Base-by-base conservation (phyloP, 1,284 basidiomycete genomes). In the Ustilago hordei region DNA sequence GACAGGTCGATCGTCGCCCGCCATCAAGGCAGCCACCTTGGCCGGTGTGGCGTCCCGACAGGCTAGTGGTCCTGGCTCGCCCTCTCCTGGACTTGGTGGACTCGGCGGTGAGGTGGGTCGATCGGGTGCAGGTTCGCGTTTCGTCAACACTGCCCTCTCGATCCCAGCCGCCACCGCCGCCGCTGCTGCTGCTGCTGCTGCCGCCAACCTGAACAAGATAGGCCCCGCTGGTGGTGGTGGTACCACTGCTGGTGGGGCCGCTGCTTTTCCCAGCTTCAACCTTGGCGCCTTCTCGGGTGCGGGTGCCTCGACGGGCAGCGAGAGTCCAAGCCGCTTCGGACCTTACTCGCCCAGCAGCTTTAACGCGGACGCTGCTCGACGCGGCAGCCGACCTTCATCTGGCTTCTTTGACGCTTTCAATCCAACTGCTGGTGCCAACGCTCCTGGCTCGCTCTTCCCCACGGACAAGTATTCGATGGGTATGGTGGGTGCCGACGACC, bases 371-470 rank as follows among this genome's bases (percentile, higher is more conserved):
- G 66, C 66, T 8, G 64, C 70, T 35, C 69, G 75, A 32, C 75
- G 66, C 35, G 67, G 66, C 45, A 74, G 69, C 41, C 78, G 78
- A 36, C 74, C 78, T 31, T 59, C 66, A 45, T 81, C 80, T 17
- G 80, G 78, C 60, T 81, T 75, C 73, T 83, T 80, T 56, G 78
- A 80, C 15, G 81, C 80, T 3, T 83, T 83, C 59, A 76, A 72
- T 55, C 69, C 72, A 1, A 72, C 69, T 4, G 74, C 69, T 5
- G 74, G 74, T 55, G 74, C 74, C 55, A 76, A 71, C 38, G 60
- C 65, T 28, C 69, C 71, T 9, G 71, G 68, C 32, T 67, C 69
- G 58, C 61, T 78, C 56, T 74, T 67, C 60, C 64, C 72, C 13
- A 45, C 71, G 8, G 75, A 73, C 75, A 78, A 78, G 68, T 78